Evolutionary conservation across 2,329 filamentous ascomycete genomes (phyloP).

Genomic region (Stemphylium lycopersici): DNA sequence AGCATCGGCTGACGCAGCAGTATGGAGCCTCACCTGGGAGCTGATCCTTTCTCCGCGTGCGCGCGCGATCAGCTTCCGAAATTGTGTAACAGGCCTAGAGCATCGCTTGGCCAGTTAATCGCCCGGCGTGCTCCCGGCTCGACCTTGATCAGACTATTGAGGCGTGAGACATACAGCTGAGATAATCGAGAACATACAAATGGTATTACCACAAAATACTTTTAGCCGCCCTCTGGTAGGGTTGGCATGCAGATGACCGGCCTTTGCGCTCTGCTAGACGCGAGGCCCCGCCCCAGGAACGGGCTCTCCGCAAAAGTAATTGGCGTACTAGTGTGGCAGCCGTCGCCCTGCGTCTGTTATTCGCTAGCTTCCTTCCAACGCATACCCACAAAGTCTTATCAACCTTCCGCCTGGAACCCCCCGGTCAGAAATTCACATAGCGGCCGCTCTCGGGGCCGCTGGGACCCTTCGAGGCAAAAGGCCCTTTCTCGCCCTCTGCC

Average conservation of each 20-base stretch:
- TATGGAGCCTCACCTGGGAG: constrained; percentile 16
- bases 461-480: constrained; percentile 35
- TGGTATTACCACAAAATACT: neutral
- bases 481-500: constrained; percentile 27
- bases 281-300: constrained; percentile 14
- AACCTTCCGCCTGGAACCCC: constrained; percentile 31
- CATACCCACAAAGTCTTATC: constrained; percentile 36
- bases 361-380: constrained; percentile 24
- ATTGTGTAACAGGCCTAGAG: constrained; percentile 13
- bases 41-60: constrained; percentile 17
- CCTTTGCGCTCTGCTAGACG: constrained; percentile 13
- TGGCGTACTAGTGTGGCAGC: constrained; percentile 17
- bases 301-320: constrained; percentile 15
- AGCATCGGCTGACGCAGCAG: constrained; percentile 14
- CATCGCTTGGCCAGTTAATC: neutral
- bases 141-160: too few species aligned
- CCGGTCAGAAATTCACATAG: constrained; percentile 41
- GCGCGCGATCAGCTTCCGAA: constrained; percentile 24
- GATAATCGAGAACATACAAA: neutral
- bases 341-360: constrained; percentile 20
- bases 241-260: constrained; percentile 4
- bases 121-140: too few species aligned
- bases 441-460: constrained; percentile 32
- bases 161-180: neutral
- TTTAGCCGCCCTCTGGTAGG: constrained; percentile 14